Conservation (phyloP, 2,329 filamentous ascomycete species). For the Beauveria sp. region DNA sequence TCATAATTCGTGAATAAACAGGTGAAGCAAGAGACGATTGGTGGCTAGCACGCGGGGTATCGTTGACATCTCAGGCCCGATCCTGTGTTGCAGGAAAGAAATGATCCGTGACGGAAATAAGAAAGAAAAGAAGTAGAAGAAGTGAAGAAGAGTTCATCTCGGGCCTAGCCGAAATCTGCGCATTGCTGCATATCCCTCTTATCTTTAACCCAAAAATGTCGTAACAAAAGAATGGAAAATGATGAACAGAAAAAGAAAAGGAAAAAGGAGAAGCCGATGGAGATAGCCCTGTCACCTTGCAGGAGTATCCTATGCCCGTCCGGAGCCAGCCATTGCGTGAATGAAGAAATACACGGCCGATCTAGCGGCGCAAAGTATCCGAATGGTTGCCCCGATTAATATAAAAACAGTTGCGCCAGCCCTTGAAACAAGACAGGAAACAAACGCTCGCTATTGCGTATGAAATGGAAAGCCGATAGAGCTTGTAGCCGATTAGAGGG, state of each 20-base stretch:
- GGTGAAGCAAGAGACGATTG: slow-evolving; percentile 3
- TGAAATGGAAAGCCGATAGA: slow-evolving; percentile 27
- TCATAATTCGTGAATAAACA: slow-evolving; percentile 9
- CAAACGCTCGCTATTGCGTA: slow-evolving; percentile 34
- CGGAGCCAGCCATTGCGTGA: slow-evolving; percentile 49
- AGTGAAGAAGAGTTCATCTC: slow-evolving; percentile 39
- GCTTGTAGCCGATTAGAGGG: slow-evolving; percentile 13
- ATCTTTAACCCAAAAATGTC: slow-evolving; percentile 31
- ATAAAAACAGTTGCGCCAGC: slow-evolving; percentile 21
- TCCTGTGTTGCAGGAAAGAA: background rate
- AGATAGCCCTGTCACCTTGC: slow-evolving; percentile 39
- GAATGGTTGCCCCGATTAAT: slow-evolving; percentile 24
- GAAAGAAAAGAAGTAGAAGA: slow-evolving; percentile 27
- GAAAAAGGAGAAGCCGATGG: slow-evolving; percentile 34
- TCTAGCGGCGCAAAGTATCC: slow-evolving; percentile 35
- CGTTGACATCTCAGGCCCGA: slow-evolving; percentile 3
- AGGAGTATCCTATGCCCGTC: slow-evolving; percentile 45
- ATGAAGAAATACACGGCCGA: slow-evolving; percentile 37
- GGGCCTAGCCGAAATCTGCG: slow-evolving; percentile 43
- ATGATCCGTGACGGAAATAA: slow-evolving; percentile 17
- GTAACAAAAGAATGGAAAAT: slow-evolving; percentile 23
- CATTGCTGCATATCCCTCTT: slow-evolving; percentile 60
- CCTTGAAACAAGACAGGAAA: slow-evolving; percentile 15
- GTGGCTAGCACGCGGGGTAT: slow-evolving; percentile 10
- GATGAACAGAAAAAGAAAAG: slow-evolving; percentile 21